A percentile compares a stretch with the other conserved stretches of the same genome.
Conservation (phyloP, 2,329 filamentous ascomycete genomes). For the Trichophyton equinum region DNA sequence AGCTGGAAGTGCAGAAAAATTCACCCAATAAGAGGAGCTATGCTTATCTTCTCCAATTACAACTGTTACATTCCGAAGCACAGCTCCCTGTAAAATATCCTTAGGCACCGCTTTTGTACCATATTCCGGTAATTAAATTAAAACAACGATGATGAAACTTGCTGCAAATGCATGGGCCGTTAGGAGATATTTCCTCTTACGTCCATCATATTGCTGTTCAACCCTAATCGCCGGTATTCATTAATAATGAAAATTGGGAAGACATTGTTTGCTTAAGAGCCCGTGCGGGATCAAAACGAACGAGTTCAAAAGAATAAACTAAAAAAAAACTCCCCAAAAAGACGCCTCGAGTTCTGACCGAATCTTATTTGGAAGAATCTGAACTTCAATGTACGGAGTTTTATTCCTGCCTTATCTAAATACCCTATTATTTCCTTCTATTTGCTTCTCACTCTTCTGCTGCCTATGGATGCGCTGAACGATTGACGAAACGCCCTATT, state of each 20-base stretch:
- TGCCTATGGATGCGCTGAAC: too few species aligned
- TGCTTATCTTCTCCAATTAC: background rate
- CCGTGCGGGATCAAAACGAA: background rate
- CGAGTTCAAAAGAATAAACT: too few species aligned
- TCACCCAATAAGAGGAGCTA: background rate
- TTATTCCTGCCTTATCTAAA: background rate
- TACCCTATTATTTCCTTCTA: too few species aligned
- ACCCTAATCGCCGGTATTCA: background rate
- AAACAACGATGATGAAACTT: background rate
- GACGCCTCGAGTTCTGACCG: background rate
- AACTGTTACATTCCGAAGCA: background rate
- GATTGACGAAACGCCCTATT: too few species aligned
- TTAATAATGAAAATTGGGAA: background rate
- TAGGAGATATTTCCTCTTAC: conserved; percentile 1
- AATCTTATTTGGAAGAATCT: background rate
- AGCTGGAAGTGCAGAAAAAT: background rate
- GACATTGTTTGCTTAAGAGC: background rate
- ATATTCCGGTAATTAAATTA: background rate
- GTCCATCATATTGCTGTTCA: background rate
- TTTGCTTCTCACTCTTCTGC: too few species aligned
- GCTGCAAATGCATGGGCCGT: background rate
- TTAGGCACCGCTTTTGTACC: background rate
- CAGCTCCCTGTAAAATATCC: background rate
- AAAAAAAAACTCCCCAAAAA: too few species aligned
- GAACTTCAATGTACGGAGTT: background rate